phyloP scores from a whole-genome alignment of 768 basidiomycete species.

The Termitomyces sp. region DNA sequence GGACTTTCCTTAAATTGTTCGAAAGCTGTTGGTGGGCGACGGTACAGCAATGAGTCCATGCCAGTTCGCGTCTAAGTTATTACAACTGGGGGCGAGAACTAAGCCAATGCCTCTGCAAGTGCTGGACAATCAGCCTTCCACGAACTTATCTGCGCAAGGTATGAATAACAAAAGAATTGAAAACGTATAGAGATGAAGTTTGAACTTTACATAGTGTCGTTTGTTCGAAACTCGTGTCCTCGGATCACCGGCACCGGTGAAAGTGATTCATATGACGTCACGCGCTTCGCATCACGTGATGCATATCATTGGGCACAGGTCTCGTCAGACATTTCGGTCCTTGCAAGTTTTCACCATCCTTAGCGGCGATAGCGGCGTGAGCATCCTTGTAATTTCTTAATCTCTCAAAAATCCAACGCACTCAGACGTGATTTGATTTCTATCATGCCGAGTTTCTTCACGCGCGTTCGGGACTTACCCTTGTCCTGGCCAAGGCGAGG shows the following conservation, averaged over 20 bases:
- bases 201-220: no score
- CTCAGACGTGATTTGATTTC: not conserved
- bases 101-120: no score
- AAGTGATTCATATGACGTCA: constrained; percentile 2
- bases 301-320: not conserved
- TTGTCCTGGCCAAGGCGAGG: constrained; percentile 7
- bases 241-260: no score
- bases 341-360: not conserved
- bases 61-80: not conserved
- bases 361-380: not conserved
- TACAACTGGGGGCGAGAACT: no score
- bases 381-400: not conserved
- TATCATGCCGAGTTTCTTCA: constrained; percentile 11
- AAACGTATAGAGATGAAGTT: no score
- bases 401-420: no score
- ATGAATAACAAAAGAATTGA: no score
- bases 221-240: no score
- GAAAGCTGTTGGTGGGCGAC: not conserved
- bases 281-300: not conserved
- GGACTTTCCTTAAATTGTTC: not conserved
- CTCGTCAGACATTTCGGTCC: not conserved
- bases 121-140: no score
- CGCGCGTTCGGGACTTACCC: constrained; percentile 7
- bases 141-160: no score
- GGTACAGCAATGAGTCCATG: not conserved